These are phyloP conservation scores for Keithomyces neogunnii DNA, from an alignment of 2,329 filamentous ascomycete genomes.

Conservation along the genomic window DNA sequence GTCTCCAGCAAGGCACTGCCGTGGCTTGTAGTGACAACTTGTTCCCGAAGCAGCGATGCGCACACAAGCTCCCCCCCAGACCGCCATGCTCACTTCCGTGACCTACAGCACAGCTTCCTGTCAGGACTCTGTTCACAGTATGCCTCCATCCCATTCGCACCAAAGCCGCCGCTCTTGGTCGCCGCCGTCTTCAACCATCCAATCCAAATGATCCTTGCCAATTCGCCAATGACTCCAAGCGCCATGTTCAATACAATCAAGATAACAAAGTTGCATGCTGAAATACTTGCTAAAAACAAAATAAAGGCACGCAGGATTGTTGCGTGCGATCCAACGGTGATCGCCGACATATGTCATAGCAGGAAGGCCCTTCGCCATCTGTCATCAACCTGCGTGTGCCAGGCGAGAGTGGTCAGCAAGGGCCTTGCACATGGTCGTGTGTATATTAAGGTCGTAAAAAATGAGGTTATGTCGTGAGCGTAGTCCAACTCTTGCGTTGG, in stretches of 20 bases:
- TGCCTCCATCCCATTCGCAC: conserved; percentile 3
- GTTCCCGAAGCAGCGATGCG: not conserved
- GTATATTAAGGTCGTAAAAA: conserved; percentile 26
- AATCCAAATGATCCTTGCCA: conserved; percentile 24
- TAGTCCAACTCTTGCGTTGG: conserved; percentile 20
- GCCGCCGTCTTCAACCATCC: conserved; percentile 26
- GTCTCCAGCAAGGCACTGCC: conserved; percentile 11
- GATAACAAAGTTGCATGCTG: conserved; percentile 22
- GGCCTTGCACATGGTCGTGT: not conserved
- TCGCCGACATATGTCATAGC: not conserved
- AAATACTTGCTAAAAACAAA: conserved; percentile 24
- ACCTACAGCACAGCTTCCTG: conserved; percentile 7
- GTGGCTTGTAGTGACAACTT: not conserved
- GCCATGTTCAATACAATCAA: conserved; percentile 28
- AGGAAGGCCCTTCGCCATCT: not conserved
- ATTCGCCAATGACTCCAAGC: conserved; percentile 32
- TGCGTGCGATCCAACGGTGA: conserved; percentile 3
- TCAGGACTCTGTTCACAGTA: conserved; percentile 1
- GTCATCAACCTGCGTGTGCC: not conserved
- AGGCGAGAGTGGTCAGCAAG: conserved; percentile 6
- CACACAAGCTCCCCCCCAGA: not conserved
- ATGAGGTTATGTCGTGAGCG: conserved; percentile 15
- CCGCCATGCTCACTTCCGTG: not conserved
- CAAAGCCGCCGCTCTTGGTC: not conserved
- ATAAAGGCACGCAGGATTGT: conserved; percentile 16